A percentile compares a stretch with the other conserved stretches of the same genome.
Evolutionary conservation across 495 filamentous ascomycete species (phyloP).

Genomic region (Penicillium steckii): DNA sequence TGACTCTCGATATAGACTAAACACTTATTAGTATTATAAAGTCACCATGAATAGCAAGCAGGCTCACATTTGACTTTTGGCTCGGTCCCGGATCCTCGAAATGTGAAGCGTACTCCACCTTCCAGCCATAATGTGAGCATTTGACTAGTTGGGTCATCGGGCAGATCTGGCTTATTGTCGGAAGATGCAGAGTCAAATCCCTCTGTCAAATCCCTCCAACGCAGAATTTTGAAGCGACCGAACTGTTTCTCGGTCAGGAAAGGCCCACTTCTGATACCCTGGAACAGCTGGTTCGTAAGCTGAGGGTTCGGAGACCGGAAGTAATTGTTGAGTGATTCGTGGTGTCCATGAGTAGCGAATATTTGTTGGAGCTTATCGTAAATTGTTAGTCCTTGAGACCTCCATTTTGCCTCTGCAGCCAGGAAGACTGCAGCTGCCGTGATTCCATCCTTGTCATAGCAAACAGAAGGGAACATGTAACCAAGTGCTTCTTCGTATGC

Average conservation of each 20-base stretch:
- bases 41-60: slow-evolving; percentile 4
- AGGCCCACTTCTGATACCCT: slow-evolving; percentile 48
- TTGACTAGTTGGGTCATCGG: slow-evolving; percentile 57
- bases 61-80: slow-evolving; percentile 63
- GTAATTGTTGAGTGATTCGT: slow-evolving; percentile 67
- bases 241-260: slow-evolving; percentile 43
- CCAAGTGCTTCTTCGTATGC: slow-evolving; percentile 75
- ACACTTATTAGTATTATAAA: neutral
- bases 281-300: slow-evolving; percentile 54
- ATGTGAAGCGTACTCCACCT: slow-evolving; percentile 59
- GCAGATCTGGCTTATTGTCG: slow-evolving; percentile 56
- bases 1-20: slow-evolving; percentile 60
- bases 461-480: slow-evolving; percentile 68
- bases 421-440: slow-evolving; percentile 66
- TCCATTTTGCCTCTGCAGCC: slow-evolving; percentile 54
- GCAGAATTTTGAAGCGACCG: slow-evolving; percentile 50
- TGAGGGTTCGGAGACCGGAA: slow-evolving; percentile 58
- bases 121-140: slow-evolving; percentile 73
- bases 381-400: slow-evolving; percentile 52
- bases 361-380: slow-evolving; percentile 59
- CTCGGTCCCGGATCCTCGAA: slow-evolving; percentile 69
- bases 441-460: slow-evolving; percentile 71
- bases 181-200: slow-evolving; percentile 60
- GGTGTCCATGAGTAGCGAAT: slow-evolving; percentile 61
- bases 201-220: slow-evolving; percentile 69